Conservation (phyloP, 169 alveolate species). For the Toxoplasma gondii region DNA sequence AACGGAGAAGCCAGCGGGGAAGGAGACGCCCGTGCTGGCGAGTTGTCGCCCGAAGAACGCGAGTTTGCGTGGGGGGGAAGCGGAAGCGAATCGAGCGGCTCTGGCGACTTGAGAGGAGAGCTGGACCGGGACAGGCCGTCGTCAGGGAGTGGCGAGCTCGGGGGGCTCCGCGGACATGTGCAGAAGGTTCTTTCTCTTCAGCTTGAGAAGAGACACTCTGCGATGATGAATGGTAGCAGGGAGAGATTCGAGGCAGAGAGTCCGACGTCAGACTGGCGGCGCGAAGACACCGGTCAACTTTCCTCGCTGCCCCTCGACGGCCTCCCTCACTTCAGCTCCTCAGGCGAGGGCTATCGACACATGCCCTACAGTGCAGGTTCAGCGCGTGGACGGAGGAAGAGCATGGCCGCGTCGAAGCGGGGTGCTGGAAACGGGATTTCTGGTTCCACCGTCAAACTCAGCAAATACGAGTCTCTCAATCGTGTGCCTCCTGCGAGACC, state of each 20-base stretch:
- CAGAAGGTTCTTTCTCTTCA: not conserved
- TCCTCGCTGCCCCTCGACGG: not conserved
- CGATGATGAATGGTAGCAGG: not conserved
- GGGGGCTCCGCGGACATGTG: not conserved
- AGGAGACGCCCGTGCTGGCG: not conserved
- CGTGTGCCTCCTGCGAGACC: conserved; percentile 21
- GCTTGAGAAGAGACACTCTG: not conserved
- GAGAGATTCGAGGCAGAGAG: not conserved
- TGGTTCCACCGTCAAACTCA: not conserved
- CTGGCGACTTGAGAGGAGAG: not conserved
- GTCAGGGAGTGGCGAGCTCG: not conserved
- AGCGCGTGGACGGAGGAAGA: not conserved
- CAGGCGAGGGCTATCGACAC: not conserved
- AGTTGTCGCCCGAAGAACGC: not conserved
- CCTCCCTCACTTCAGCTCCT: not conserved
- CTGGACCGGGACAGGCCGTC: not conserved
- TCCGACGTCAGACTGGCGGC: not conserved
- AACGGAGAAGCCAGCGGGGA: not conserved
- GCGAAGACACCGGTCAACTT: not conserved
- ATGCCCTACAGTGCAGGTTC: not conserved
- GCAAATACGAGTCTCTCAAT: conserved; percentile 9
- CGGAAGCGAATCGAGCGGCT: not conserved
- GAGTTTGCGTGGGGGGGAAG: not conserved
- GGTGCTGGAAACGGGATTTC: not conserved
- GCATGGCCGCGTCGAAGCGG: not conserved